These are phyloP conservation scores for Nakaseomyces bracarensis DNA, from an alignment of 1,139 yeast species.

Conservation along the genomic window DNA sequence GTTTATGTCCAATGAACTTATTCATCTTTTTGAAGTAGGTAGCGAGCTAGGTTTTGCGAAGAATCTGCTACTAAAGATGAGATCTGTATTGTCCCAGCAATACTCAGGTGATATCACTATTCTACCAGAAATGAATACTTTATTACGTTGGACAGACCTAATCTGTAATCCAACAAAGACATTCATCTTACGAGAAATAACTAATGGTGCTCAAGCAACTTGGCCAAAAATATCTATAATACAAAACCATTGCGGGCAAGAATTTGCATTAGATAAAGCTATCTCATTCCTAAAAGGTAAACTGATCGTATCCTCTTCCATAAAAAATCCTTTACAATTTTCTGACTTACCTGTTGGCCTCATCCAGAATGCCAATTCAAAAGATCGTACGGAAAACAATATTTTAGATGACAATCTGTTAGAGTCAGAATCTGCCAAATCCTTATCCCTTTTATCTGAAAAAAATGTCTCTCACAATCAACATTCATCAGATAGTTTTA, in stretches of 20 bases:
- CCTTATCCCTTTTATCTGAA: conserved; percentile 6
- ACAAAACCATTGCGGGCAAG: conserved; percentile 81
- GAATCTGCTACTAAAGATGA: conserved; percentile 61
- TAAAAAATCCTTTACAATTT: conserved; percentile 27
- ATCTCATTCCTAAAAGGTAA: conserved; percentile 61
- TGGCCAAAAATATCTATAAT: conserved; percentile 88
- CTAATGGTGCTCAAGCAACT: conserved; percentile 82
- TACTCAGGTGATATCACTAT: conserved; percentile 93
- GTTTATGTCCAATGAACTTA: conserved; percentile 57
- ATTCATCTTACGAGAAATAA: conserved; percentile 59
- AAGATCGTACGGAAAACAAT: neutral
- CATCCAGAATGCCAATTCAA: neutral
- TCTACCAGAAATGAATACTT: conserved; percentile 57
- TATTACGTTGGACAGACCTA: conserved; percentile 52
- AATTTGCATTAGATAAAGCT: conserved; percentile 76
- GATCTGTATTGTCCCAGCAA: conserved; percentile 71
- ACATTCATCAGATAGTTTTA: conserved; percentile 1
- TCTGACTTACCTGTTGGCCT: conserved; percentile 14
- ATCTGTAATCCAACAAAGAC: conserved; percentile 75
- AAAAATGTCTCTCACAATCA: neutral
- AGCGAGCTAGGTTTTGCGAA: conserved; percentile 70
- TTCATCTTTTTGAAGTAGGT: conserved; percentile 66
- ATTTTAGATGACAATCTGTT: conserved; percentile 15
- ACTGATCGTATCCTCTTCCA: conserved; percentile 38
- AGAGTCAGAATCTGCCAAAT: conserved; percentile 9